phyloP scores from a whole-genome alignment of 352 stramenopile species.

The Thalassiosira hispida region DNA sequence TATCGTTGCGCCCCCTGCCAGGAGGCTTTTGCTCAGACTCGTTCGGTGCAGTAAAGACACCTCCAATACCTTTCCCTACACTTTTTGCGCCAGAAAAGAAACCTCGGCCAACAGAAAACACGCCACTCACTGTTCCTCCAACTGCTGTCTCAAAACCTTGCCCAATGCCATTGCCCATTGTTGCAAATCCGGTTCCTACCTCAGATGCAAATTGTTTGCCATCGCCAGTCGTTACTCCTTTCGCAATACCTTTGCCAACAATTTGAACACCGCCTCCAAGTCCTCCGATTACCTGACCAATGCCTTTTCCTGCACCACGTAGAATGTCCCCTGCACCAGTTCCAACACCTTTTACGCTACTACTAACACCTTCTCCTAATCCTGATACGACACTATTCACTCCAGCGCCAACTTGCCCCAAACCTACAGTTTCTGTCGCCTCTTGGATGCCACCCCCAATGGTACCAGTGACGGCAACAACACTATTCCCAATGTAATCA shows the following conservation, averaged over 20 bases:
- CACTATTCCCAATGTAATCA: slow-evolving; percentile 73
- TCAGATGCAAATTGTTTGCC: slow-evolving; percentile 64
- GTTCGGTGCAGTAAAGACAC: slow-evolving; percentile 59
- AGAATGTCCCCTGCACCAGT: slow-evolving; percentile 78
- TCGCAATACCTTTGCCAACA: slow-evolving; percentile 81
- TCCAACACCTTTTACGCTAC: slow-evolving; percentile 80
- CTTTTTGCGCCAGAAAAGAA: slow-evolving; percentile 80
- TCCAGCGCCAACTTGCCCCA: slow-evolving; percentile 73
- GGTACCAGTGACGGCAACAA: slow-evolving; percentile 64
- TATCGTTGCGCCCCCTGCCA: neutral
- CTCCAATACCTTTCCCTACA: slow-evolving; percentile 79
- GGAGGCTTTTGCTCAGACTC: slow-evolving; percentile 10
- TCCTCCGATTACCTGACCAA: slow-evolving; percentile 81
- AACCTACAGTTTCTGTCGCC: slow-evolving; percentile 73
- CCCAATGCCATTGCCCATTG: slow-evolving; percentile 75
- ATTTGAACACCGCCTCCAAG: slow-evolving; percentile 70
- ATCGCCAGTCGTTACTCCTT: slow-evolving; percentile 77
- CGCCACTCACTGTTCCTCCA: slow-evolving; percentile 76
- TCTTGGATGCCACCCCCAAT: slow-evolving; percentile 81
- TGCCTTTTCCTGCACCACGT: slow-evolving; percentile 78
- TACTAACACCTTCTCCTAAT: slow-evolving; percentile 80
- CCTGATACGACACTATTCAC: slow-evolving; percentile 84
- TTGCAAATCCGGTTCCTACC: slow-evolving; percentile 69
- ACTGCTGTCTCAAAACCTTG: slow-evolving; percentile 78
- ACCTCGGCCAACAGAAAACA: slow-evolving; percentile 76